Evolutionary conservation across 2,329 filamentous ascomycete genomes (phyloP).

Genomic region (Fusarium circinatum): DNA sequence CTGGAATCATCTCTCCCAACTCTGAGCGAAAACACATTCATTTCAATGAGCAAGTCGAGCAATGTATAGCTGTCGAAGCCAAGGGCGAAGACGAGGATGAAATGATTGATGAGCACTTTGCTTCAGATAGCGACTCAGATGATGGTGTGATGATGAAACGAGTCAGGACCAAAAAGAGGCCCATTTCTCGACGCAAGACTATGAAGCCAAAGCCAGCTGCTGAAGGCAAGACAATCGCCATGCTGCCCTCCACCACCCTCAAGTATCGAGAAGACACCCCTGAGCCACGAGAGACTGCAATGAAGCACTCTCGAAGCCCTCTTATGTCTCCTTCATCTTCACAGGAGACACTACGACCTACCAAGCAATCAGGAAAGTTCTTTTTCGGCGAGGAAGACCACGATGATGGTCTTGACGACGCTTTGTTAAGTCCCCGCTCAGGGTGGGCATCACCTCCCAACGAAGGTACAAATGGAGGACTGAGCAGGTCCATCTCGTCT

Average conservation of each 20-base stretch:
- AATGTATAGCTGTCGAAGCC: conserved; percentile 92
- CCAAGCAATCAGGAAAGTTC: conserved; percentile 72
- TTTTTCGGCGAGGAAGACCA: conserved; percentile 70
- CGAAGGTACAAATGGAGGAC: conserved; percentile 42
- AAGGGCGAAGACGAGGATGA: conserved; percentile 83
- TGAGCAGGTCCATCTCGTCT: conserved; percentile 61
- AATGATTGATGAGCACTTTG: conserved; percentile 63
- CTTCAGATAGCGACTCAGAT: conserved; percentile 75
- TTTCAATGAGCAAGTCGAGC: conserved; percentile 95
- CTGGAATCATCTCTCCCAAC: conserved; percentile 72
- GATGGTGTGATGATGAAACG: conserved; percentile 87
- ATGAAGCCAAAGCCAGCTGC: conserved; percentile 54
- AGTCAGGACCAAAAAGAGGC: conserved; percentile 65
- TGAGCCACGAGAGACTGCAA: conserved; percentile 69
- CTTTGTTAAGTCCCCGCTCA: conserved; percentile 41
- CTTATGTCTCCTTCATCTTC: conserved; percentile 78
- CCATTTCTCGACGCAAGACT: conserved; percentile 54
- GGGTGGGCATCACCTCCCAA: conserved; percentile 48
- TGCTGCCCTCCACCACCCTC: conserved; percentile 85
- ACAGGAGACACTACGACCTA: conserved; percentile 81
- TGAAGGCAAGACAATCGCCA: conserved; percentile 88
- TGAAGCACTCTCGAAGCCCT: conserved; percentile 69
- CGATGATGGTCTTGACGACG: conserved; percentile 61
- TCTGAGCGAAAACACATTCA: conserved; percentile 86
- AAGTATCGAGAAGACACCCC: conserved; percentile 85